Base-by-base conservation (phyloP, 2,329 filamentous ascomycete genomes). In the Fusarium guadeloupense region DNA sequence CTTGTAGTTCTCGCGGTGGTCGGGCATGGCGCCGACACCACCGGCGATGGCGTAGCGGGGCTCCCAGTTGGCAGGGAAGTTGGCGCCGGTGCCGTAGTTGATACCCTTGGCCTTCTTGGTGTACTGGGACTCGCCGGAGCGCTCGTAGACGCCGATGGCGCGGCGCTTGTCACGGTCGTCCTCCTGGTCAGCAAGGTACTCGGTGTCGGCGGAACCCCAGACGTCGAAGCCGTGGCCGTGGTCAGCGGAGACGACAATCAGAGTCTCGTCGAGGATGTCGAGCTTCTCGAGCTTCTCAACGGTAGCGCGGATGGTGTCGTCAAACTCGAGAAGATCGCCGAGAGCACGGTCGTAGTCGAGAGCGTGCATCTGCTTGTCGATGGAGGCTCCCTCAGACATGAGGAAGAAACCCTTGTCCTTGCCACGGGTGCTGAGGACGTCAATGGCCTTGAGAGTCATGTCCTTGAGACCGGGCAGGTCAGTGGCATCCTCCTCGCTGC, bases 171-270 rank as follows among this genome's bases (percentile, higher is more conserved):
- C 78, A 67, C 92, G 89, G 72, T 90, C 86, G 16, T 82, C 81
- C 7, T 80, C 76, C 68, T 92, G 85, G 5, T 84, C 83, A 14
- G 84, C 79, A 40, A 94, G 81, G 76, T 93, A 95, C 72, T 89
- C 80, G 16, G 91, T 95, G 71, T 96, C 92, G 41, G 92, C 90
- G 62, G 83, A 88, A 61, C 92, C 92, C 73, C 89, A 93, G 66
- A 96, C 92, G 67, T 93, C 92, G 73, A 96, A 96, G 50, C 92
- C 92, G 77, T 96, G 92, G 35, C 92, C 92, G 80, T 95, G 92
- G 71, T 96, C 91, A n/a, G 91, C 89, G 4, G 91, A 92, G 42
- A 95, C 90, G 43, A 96, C 73, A 63, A 96, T 82, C 4, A 94
- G 84, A 1, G 92, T 96, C 59, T 93, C 85, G 9, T 94, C 85